Evolutionary conservation across 371 early-diverging fungal genomes (phyloP), one percentile per base, ranked within the genome.

Genomic region (Edhazardia aedis): DNA sequence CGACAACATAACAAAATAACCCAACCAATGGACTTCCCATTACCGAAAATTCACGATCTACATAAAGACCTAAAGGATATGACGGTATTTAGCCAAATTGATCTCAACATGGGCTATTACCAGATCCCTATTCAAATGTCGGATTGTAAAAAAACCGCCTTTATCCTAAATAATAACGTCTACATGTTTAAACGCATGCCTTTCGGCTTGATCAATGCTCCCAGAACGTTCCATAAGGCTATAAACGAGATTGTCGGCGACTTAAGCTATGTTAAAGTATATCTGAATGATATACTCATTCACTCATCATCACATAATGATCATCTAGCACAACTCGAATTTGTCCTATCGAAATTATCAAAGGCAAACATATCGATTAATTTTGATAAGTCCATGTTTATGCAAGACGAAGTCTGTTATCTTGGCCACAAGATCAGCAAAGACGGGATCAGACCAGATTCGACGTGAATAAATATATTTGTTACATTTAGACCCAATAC

Each of bases 261-360:
- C 1, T 53, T 62, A 22, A 23, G 71, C 0, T 75, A 74, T 47
- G 57, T 64, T 2, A 75, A 54, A 21, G 64, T 64, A 0, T 39
- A 75, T 30, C 38, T 79, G 0, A 78, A 80, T 52, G 75, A 78
- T 51, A 75, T 78, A 0, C 51, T 79, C 0, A 74, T 81, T 18
- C 78, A 63, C 47, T 71, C 72, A 4, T n/a, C 4, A 46, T 66
- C 61, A 6, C n/a, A 28, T n/a, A 65, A 73, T 7, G 72, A 77
- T 22, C 77, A 79, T 44, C 23, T 51, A 2, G 1, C 38, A 4
- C 71, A 78, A 50, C 36, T 76, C 9, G 25, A 52, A 4, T 9
- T 36, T n/a, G 49, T 78, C 0, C 51, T 78, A 0, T 11, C 61
- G 0, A 26, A 57, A 7, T 61, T 79, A 2, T 23, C 51, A 0